Base-by-base conservation (phyloP, 805 yeast species). In the Metschnikowia picachoensis region DNA sequence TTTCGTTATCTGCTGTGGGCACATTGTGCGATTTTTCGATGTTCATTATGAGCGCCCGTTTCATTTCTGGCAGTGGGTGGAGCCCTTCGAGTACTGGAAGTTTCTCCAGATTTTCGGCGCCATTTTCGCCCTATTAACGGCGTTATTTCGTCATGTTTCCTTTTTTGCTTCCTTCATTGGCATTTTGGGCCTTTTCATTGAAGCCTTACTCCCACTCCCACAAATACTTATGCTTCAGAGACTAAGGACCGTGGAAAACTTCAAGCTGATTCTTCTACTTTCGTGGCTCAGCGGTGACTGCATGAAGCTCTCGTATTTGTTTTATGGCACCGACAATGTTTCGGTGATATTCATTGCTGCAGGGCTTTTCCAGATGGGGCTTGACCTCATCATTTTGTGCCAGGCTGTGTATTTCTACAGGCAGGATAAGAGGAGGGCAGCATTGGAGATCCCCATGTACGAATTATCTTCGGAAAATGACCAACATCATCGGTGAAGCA, bases 241-340 rank as follows among this genome's bases (percentile, higher is more conserved):
- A 46, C 56, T 83, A 27, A 80, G 80, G 55, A 78, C 88, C 0
- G 80, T 86, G 8, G 84, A 84, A 52, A 92, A 94, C 49, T 90
- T 90, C 68, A 84, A 89, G 57, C 71, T 82, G 41, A 79, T 92
- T 27, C 68, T 90, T 30, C 62, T 90, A 32, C 66, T 89, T 15
- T 83, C 91, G 58, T 90, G 97, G 97, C 70, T 90, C 4, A 83
- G 92, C 49, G 97, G 97, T 47, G 97, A 90, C 66, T 70, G 84
- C 35, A 77, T 88, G 33, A 91, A 91, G 61, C 78, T 88, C 20
- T 71, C 83, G 43, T 87, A 87, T 58, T 68, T 87, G 43, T 56
- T 86, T n/a, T 86, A 75, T 62, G 95, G 95, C 13, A 85, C 94
- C 1, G 77, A 76, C 44, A 76, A 86, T 53, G 78, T 87, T 28